Percentiles rank a stretch among this genome's conserved stretches.
phyloP scores from a whole-genome alignment of 176 grass and related monocot genomes.

The Tillandsia fasciculata region DNA sequence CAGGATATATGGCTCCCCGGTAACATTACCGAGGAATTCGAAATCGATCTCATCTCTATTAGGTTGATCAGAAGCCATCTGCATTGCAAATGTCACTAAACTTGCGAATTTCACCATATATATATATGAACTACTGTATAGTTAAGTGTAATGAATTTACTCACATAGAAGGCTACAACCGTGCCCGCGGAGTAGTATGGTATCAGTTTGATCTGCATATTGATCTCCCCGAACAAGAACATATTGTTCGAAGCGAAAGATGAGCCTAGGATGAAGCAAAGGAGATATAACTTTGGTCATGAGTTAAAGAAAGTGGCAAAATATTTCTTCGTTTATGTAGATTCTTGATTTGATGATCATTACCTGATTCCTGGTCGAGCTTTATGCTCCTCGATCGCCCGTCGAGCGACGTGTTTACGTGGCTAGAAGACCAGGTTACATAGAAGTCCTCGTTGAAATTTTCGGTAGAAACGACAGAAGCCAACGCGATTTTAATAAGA shows the following conservation, averaged over 20 bases:
- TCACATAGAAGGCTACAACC: conserved; percentile 28
- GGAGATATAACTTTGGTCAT: not conserved
- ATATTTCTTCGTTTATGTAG: not conserved
- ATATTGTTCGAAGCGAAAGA: conserved; percentile 18
- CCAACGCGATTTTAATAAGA: not conserved
- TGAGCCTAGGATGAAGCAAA: conserved; percentile 7
- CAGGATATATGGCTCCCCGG: conserved; percentile 29
- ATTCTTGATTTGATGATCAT: not conserved
- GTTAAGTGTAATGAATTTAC: not conserved
- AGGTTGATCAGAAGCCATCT: conserved; percentile 24
- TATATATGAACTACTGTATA: not conserved
- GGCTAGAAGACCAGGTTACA: conserved; percentile 26
- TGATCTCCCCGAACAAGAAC: conserved; percentile 27
- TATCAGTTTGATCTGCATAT: conserved; percentile 33
- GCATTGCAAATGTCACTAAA: not conserved
- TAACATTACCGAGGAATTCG: conserved; percentile 32
- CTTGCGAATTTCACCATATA: not conserved
- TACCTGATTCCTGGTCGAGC: conserved; percentile 36
- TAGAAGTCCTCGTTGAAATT: conserved; percentile 33
- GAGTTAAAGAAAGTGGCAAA: too few relatives aligned
- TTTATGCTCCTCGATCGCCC: conserved; percentile 22
- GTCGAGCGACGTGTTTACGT: conserved; percentile 19
- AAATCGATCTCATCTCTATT: conserved; percentile 36
- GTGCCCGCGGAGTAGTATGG: conserved; percentile 26
- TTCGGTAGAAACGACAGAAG: conserved; percentile 23